Evolutionary conservation across 2,329 filamentous ascomycete genomes (phyloP).

Genomic region (Apiospora aurea): DNA sequence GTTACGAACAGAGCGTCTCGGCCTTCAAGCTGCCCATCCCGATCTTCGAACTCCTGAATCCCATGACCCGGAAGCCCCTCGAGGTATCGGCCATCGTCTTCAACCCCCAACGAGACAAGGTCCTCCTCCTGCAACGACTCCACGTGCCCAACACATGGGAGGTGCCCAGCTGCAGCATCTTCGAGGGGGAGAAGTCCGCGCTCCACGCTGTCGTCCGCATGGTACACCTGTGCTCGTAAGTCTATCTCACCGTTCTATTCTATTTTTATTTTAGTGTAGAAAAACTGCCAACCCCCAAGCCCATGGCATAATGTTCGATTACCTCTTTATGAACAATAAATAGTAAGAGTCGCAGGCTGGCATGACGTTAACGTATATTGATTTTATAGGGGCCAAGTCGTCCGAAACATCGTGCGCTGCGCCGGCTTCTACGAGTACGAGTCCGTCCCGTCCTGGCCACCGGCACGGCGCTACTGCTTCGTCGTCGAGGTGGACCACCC

Average conservation of each 20-base stretch:
- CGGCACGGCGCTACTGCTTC: background rate
- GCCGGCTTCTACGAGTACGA: background rate
- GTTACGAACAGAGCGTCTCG: background rate
- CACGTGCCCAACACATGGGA: background rate
- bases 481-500: slow-evolving; percentile 3
- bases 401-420: background rate
- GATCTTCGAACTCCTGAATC: background rate
- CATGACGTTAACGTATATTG: background rate
- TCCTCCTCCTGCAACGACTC: slow-evolving; percentile 2
- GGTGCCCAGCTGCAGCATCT: slow-evolving; percentile 10
- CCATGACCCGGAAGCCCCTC: background rate
- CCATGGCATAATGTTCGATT: background rate
- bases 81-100: background rate
- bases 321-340: no score
- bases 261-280: no score
- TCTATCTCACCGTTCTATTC: background rate
- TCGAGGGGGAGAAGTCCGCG: background rate
- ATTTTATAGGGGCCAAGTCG: background rate
- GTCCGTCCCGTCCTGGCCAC: background rate
- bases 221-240: background rate
- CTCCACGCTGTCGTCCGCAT: background rate
- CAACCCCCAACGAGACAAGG: background rate
- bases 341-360: background rate
- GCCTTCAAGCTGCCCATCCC: background rate
- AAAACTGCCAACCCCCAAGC: background rate